Conservation (phyloP, 805 yeast species). For the Priceomyces haplophilus region DNA sequence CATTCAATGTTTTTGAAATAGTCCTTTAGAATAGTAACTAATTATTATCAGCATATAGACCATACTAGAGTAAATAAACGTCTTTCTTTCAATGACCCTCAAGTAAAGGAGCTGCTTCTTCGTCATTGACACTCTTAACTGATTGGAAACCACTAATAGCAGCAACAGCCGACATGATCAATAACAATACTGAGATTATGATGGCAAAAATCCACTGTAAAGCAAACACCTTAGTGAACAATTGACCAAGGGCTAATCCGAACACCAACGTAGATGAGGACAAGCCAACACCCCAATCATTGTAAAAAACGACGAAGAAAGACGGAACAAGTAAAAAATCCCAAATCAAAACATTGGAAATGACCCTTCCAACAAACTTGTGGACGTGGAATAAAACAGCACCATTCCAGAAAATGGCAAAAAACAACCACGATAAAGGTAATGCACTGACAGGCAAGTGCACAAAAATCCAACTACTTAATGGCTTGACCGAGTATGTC, state of each 20-base stretch:
- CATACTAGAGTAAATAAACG: neutral
- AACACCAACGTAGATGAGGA: conserved; percentile 55
- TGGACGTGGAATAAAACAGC: conserved; percentile 69
- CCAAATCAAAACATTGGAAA: conserved; percentile 78
- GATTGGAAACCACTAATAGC: conserved; percentile 33
- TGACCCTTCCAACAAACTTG: conserved; percentile 55
- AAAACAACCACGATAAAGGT: conserved; percentile 73
- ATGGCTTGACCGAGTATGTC: conserved; percentile 54
- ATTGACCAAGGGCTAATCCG: conserved; percentile 69
- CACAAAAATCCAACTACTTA: conserved; percentile 51
- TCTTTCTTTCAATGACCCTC: conserved; percentile 8
- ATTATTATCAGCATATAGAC: too few species aligned
- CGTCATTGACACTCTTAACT: conserved; percentile 12
- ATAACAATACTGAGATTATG: conserved; percentile 55
- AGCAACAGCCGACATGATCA: conserved; percentile 48
- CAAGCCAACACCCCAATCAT: conserved; percentile 71
- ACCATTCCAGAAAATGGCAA: conserved; percentile 81
- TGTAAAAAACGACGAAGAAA: conserved; percentile 51
- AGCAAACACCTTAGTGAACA: conserved; percentile 65
- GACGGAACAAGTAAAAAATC: conserved; percentile 66
- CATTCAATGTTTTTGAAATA: too few species aligned
- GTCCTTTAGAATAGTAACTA: too few species aligned
- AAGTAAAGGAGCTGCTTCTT: conserved; percentile 39
- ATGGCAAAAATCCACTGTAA: conserved; percentile 86
- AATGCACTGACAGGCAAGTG: conserved; percentile 67